Evolutionary conservation across 73 alveolate species (phyloP).

Genomic region (Symbiodinium pilosum): DNA sequence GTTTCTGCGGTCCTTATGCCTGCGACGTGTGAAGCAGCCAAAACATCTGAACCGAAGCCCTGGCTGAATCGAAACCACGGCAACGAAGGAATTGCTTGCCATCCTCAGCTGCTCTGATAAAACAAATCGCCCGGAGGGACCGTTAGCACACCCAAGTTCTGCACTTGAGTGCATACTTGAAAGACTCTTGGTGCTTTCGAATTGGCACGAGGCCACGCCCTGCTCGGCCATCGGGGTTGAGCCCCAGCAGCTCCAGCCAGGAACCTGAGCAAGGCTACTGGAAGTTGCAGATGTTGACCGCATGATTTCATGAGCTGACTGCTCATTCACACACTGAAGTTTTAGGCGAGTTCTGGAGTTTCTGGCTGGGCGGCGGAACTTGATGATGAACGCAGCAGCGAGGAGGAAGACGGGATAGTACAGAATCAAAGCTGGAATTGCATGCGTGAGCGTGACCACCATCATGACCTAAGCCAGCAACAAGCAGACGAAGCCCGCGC

Average conservation of each 20-base stretch:
- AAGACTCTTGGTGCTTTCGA: too few relatives aligned
- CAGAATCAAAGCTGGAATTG: constrained; percentile 33
- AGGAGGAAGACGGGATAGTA: constrained; percentile 65
- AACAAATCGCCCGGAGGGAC: not conserved
- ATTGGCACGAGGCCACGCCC: constrained; percentile 68
- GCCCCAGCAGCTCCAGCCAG: constrained; percentile 64
- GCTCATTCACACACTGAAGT: not conserved
- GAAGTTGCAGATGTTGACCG: too few relatives aligned
- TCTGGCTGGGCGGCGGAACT: constrained; percentile 25
- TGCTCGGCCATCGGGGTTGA: constrained; percentile 77
- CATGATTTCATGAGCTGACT: too few relatives aligned
- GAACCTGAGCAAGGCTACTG: constrained; percentile 5
- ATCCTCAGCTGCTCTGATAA: not conserved
- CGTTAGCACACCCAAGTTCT: too few relatives aligned
- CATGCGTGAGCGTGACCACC: constrained; percentile 58
- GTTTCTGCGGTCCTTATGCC: too few relatives aligned
- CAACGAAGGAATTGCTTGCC: constrained; percentile 81
- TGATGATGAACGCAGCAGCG: constrained; percentile 69
- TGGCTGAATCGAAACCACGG: constrained; percentile 76
- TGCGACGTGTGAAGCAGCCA: too few relatives aligned
- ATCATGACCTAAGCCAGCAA: constrained; percentile 59
- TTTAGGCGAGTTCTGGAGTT: not conserved
- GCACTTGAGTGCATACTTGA: too few relatives aligned
- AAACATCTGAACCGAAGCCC: not conserved
- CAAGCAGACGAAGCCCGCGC: too few relatives aligned